These are phyloP conservation scores for Apiospora kogelbergensis DNA, from an alignment of 2,329 filamentous ascomycete species.

Conservation along the genomic window DNA sequence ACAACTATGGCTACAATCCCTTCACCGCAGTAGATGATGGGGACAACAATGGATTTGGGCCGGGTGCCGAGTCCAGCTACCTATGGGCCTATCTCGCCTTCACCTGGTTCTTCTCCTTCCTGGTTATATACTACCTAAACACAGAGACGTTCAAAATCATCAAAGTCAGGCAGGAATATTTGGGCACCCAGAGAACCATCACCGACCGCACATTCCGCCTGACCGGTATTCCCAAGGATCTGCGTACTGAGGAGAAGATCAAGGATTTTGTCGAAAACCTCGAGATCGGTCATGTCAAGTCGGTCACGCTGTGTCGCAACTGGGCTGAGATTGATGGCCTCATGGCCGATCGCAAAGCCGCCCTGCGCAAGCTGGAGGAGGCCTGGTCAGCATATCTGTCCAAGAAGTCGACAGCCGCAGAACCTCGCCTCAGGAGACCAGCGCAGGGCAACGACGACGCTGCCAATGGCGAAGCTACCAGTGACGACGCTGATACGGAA, in stretches of 20 bases:
- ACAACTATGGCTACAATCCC: neutral
- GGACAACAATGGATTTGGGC: neutral
- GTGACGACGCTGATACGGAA: conserved; percentile 32
- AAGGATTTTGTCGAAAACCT: conserved; percentile 85
- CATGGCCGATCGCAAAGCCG: conserved; percentile 63
- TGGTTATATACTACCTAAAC: conserved; percentile 82
- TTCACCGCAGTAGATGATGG: neutral
- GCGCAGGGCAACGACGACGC: conserved; percentile 5
- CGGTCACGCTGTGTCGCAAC: conserved; percentile 80
- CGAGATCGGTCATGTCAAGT: conserved; percentile 86
- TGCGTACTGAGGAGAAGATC: conserved; percentile 80
- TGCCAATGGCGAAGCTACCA: conserved; percentile 25
- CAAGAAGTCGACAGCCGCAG: conserved; percentile 46
- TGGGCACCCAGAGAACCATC: conserved; percentile 91
- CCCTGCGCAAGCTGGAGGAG: conserved; percentile 75
- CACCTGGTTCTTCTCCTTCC: conserved; percentile 83
- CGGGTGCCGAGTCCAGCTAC: conserved; percentile 43
- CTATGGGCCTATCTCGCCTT: conserved; percentile 95
- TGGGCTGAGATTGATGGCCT: conserved; percentile 81
- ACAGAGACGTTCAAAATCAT: conserved; percentile 84
- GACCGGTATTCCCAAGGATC: conserved; percentile 78
- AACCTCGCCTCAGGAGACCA: conserved; percentile 17
- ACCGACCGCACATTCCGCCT: conserved; percentile 92
- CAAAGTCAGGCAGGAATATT: conserved; percentile 80
- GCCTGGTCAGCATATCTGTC: conserved; percentile 79